These are phyloP conservation scores for Talaromyces proteolyticus DNA, from an alignment of 495 filamentous ascomycete genomes.

Conservation along the genomic window DNA sequence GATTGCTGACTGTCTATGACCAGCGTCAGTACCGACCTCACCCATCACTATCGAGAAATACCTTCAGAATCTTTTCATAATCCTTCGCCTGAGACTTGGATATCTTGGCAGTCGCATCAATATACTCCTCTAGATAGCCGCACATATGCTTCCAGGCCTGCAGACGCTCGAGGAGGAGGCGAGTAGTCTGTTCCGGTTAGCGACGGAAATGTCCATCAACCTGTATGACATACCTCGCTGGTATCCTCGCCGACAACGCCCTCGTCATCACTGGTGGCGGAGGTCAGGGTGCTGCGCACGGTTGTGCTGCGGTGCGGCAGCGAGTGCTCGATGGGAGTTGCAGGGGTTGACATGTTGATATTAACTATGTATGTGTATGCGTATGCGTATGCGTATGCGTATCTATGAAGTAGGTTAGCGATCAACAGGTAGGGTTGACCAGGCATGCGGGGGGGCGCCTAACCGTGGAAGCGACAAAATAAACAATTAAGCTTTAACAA, in stretches of 20 bases:
- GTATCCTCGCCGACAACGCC: constrained; percentile 75
- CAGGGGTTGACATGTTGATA: constrained; percentile 23
- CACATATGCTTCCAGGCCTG: constrained; percentile 95
- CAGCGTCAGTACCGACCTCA: constrained; percentile 1
- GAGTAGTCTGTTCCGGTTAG: constrained; percentile 59
- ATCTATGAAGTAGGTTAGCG: too few species aligned
- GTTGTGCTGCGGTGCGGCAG: constrained; percentile 55
- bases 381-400: neutral
- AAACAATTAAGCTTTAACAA: neutral
- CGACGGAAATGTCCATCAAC: too few species aligned
- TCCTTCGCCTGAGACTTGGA: constrained; percentile 85
- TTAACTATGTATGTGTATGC: neutral
- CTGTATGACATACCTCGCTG: constrained; percentile 58
- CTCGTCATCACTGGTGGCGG: constrained; percentile 48
- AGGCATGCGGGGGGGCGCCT: neutral
- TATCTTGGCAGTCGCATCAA: constrained; percentile 74
- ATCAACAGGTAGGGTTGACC: too few species aligned
- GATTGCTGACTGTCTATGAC: constrained; percentile 72
- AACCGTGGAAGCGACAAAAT: neutral
- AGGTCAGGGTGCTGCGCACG: constrained; percentile 42
- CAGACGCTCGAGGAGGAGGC: constrained; percentile 75
- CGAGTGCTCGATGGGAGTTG: constrained; percentile 29
- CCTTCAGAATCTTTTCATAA: constrained; percentile 91
- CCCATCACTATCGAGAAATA: constrained; percentile 17
- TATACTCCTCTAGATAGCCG: constrained; percentile 84